phyloP scores from a whole-genome alignment of 306 rosid genomes.

The Bauhinia variegata region DNA sequence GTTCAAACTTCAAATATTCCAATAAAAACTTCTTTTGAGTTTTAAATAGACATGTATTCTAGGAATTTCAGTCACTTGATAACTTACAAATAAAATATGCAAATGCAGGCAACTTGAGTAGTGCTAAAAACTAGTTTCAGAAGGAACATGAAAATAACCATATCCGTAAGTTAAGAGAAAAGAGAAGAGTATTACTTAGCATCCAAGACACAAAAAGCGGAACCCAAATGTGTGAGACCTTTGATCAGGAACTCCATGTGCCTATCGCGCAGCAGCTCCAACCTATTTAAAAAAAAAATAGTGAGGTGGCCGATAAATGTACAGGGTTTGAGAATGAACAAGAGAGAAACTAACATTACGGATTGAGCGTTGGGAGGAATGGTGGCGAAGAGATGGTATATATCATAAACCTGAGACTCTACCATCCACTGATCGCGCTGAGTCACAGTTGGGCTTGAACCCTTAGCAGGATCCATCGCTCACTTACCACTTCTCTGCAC shows the following conservation, averaged over 20 bases:
- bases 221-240: conserved; percentile 66
- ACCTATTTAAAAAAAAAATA: conserved; percentile 41
- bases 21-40: no score
- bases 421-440: conserved; percentile 71
- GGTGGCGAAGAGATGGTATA: conserved; percentile 52
- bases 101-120: no score
- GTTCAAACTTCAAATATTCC: no score
- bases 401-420: conserved; percentile 54
- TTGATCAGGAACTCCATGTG: conserved; percentile 64
- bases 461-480: conserved; percentile 39
- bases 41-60: no score
- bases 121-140: no score
- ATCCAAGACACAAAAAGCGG: conserved; percentile 72
- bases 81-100: no score
- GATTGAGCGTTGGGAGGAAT: conserved; percentile 61
- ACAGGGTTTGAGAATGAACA: not conserved
- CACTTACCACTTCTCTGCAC: not conserved
- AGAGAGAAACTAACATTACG: conserved; percentile 41
- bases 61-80: no score
- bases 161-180: not conserved
- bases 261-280: conserved; percentile 76
- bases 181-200: conserved; percentile 61
- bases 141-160: no score
- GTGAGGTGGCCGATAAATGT: not conserved
- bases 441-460: conserved; percentile 48